Conservation (phyloP, 2,329 filamentous ascomycete genomes). For the Sclerotinia trifoliorum region DNA sequence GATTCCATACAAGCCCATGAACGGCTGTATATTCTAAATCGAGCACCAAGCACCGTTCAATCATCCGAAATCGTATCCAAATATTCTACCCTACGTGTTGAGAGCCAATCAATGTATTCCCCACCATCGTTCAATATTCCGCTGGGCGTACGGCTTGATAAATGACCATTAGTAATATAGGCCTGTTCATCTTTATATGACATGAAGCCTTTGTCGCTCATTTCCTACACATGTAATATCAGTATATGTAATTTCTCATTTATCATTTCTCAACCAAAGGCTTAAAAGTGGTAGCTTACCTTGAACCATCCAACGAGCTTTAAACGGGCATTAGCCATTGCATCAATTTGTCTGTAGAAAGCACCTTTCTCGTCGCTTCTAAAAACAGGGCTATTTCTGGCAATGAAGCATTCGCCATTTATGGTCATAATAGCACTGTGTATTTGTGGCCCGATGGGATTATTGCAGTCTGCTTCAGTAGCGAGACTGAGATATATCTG, state of each 20-base stretch:
- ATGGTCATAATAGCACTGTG: not conserved
- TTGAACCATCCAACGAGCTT: slow-evolving; percentile 1
- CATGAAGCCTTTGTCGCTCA: not conserved
- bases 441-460: not conserved
- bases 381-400: not conserved
- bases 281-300: not conserved
- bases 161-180: not conserved
- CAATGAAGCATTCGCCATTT: not conserved
- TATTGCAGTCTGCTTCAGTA: not conserved
- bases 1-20: not conserved
- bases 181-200: not conserved
- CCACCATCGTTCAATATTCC: rapidly evolving
- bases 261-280: not conserved
- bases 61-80: too few species aligned
- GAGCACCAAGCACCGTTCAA: too few species aligned
- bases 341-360: slow-evolving; percentile 5
- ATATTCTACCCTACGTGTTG: rapidly evolving
- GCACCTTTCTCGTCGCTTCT: not conserved
- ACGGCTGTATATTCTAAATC: not conserved
- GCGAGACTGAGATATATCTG: not conserved
- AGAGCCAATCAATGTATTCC: not conserved
- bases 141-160: not conserved
- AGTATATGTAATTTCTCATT: not conserved
- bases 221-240: not conserved
- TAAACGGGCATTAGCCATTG: not conserved